Conservation (phyloP, 2,329 filamentous ascomycete genomes). For the Pseudodiploospora longispora region DNA sequence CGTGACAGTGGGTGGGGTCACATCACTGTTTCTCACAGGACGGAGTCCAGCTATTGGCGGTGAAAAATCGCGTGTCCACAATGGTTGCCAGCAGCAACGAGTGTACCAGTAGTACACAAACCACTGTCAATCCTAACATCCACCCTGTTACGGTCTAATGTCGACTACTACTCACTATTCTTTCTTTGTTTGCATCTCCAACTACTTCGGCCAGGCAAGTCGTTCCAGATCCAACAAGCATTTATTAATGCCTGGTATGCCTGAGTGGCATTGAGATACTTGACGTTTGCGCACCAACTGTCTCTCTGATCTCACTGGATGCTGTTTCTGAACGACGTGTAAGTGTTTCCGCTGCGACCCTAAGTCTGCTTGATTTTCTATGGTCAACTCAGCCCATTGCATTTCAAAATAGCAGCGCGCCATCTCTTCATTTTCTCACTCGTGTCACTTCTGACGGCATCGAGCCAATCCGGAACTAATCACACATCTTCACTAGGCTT, state of each 20-base stretch:
- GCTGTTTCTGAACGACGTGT: slow-evolving; percentile 18
- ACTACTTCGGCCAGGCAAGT: slow-evolving; percentile 3
- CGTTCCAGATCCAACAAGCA: slow-evolving; percentile 15
- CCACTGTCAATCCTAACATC: slow-evolving; percentile 5
- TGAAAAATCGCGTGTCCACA: too few relatives aligned
- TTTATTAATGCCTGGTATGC: slow-evolving; percentile 17
- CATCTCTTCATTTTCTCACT: not conserved
- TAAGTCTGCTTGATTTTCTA: too few relatives aligned
- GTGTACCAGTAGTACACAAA: slow-evolving; percentile 9
- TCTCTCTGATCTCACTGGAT: slow-evolving; percentile 16
- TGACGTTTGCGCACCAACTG: not conserved
- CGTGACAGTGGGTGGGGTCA: too few relatives aligned
- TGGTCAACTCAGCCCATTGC: too few relatives aligned
- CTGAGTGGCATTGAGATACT: not conserved
- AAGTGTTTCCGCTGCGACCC: slow-evolving; percentile 10
- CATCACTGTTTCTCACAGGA: too few relatives aligned
- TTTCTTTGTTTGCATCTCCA: not conserved
- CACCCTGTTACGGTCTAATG: not conserved
- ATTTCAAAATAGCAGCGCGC: too few relatives aligned
- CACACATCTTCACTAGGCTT: slow-evolving; percentile 4
- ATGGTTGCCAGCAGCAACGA: slow-evolving; percentile 9
- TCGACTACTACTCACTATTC: too few relatives aligned
- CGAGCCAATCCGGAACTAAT: too few relatives aligned
- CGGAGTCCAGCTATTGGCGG: too few relatives aligned
- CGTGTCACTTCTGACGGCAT: too few relatives aligned